A percentile compares a stretch with the other conserved stretches of the same genome.
phyloP scores from a whole-genome alignment of 2,329 filamentous ascomycete genomes.

The Diaporthe sp. region DNA sequence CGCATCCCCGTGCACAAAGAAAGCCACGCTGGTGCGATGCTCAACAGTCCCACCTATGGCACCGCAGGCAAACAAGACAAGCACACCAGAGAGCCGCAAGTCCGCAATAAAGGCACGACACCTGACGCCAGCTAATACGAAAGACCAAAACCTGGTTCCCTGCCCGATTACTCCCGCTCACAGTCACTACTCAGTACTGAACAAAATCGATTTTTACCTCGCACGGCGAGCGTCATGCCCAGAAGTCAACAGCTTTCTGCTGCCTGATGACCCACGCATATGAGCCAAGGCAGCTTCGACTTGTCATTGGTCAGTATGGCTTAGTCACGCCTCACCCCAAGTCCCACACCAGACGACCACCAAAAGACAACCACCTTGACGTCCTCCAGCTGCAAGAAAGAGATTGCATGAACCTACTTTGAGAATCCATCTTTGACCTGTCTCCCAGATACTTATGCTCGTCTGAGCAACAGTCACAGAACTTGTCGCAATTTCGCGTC shows the following conservation, averaged over 20 bases:
- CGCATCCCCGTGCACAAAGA: constrained; percentile 25
- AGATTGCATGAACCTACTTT: constrained; percentile 32
- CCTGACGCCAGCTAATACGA: background rate
- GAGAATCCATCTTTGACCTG: constrained; percentile 37
- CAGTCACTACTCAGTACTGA: background rate
- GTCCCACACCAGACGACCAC: background rate
- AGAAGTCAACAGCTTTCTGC: background rate
- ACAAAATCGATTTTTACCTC: background rate
- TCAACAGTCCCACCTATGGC: constrained; percentile 7
- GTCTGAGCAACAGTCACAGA: constrained; percentile 35
- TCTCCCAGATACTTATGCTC: constrained; percentile 26
- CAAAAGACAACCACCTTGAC: background rate
- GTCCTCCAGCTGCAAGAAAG: background rate
- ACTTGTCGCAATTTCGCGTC: background rate
- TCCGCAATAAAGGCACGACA: background rate
- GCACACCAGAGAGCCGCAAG: background rate
- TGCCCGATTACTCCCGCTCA: background rate
- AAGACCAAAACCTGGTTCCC: background rate
- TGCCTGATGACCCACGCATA: constrained; percentile 31
- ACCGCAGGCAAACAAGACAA: constrained; percentile 35
- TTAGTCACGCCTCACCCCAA: constrained; percentile 34
- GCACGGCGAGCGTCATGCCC: background rate
- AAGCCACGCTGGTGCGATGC: constrained; percentile 3
- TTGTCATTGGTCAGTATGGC: constrained; percentile 37
- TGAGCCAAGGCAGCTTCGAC: constrained; percentile 37